Percentiles rank a stretch among this genome's conserved stretches.
Evolutionary conservation across 2,329 filamentous ascomycete species (phyloP).

Genomic region (Sphaerostilbella broomeana): DNA sequence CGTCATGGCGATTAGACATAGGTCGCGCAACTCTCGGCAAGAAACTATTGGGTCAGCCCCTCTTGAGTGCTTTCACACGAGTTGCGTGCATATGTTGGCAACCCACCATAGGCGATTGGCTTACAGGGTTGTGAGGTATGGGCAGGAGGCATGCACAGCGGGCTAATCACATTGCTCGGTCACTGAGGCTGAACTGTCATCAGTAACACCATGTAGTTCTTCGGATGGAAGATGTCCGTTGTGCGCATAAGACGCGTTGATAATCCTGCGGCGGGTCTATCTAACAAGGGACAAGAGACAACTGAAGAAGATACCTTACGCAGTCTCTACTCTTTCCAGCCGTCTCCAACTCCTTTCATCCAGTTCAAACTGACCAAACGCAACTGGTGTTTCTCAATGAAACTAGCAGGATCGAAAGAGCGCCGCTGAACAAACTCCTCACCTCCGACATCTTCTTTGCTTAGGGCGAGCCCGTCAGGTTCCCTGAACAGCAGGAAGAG

Average conservation of each 20-base stretch:
- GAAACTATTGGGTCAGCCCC: neutral
- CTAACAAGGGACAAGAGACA: neutral
- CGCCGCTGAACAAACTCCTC: constrained; percentile 41
- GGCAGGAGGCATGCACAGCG: constrained; percentile 10
- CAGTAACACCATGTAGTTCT: constrained; percentile 8
- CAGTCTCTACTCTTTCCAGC: constrained; percentile 27
- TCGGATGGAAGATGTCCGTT: neutral
- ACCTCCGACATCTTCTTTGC: constrained; percentile 38
- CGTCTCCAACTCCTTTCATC: constrained; percentile 41
- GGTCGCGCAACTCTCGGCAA: neutral
- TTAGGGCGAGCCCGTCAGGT: constrained; percentile 27
- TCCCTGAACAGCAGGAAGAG: constrained; percentile 40
- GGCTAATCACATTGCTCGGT: constrained; percentile 9
- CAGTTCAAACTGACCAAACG: constrained; percentile 37
- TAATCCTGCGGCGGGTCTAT: constrained; percentile 4
- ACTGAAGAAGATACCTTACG: neutral
- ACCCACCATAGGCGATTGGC: constrained; percentile 8
- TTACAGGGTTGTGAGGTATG: constrained; percentile 4
- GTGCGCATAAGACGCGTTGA: neutral
- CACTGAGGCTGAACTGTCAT: constrained; percentile 5
- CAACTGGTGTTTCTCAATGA: constrained; percentile 32
- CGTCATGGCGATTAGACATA: neutral
- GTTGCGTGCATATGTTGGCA: constrained; percentile 8
- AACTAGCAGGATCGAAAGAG: constrained; percentile 35
- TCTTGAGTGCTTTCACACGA: constrained; percentile 4